Conservation (phyloP, 768 basidiomycete genomes). For the Lentinus brumalis region DNA sequence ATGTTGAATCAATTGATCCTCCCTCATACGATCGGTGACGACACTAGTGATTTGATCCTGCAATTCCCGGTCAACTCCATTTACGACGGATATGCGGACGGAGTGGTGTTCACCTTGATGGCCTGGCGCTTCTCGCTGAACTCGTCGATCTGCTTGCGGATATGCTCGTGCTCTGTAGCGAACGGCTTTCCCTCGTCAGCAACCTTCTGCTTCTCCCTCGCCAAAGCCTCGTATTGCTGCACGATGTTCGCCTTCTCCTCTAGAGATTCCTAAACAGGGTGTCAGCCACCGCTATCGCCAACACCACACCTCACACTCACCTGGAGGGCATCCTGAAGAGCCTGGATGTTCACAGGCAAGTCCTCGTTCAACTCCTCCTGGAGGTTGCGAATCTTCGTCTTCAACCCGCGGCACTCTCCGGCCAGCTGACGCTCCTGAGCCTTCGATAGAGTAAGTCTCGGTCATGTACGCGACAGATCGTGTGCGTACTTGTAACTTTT, state of each 20-base stretch:
- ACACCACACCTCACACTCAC: slow-evolving; percentile 33
- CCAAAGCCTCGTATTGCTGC: slow-evolving; percentile 51
- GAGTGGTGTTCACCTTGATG: slow-evolving; percentile 45
- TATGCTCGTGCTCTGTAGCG: slow-evolving; percentile 42
- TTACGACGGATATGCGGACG: background rate
- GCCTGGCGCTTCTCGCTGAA: slow-evolving; percentile 47
- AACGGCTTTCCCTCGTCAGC: slow-evolving; percentile 48
- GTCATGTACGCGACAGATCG: background rate
- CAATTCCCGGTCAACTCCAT: slow-evolving; percentile 9
- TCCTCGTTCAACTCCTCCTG: slow-evolving; percentile 70
- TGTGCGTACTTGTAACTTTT: slow-evolving; percentile 17
- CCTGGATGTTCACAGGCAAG: slow-evolving; percentile 62
- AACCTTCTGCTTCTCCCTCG: slow-evolving; percentile 46
- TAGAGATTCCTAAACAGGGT: slow-evolving; percentile 50
- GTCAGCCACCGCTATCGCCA: background rate
- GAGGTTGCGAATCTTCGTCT: slow-evolving; percentile 39
- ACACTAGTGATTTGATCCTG: slow-evolving; percentile 55
- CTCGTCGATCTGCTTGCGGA: slow-evolving; percentile 53
- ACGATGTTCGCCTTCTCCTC: slow-evolving; percentile 49
- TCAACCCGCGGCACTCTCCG: slow-evolving; percentile 25
- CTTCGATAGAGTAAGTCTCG: slow-evolving; percentile 11
- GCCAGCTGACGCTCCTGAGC: slow-evolving; percentile 4
- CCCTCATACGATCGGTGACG: slow-evolving; percentile 48
- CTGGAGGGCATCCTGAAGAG: slow-evolving; percentile 54
- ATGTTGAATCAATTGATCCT: slow-evolving; percentile 49